phyloP scores from a whole-genome alignment of 805 yeast species.

The Saccharomyces jurei region DNA sequence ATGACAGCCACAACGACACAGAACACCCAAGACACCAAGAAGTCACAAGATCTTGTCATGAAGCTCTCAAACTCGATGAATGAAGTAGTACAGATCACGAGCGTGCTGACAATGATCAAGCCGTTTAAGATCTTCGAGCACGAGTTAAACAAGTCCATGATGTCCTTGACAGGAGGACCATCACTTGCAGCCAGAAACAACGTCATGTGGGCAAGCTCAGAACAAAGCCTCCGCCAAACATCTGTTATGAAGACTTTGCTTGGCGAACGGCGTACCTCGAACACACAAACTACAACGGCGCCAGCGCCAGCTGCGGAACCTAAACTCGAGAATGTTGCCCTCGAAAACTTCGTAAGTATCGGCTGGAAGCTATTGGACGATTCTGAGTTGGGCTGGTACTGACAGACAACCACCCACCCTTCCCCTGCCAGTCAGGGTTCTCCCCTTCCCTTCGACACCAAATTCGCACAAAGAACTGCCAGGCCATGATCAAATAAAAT shows the following conservation, averaged over 20 bases:
- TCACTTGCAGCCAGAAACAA: not conserved
- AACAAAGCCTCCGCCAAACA: not conserved
- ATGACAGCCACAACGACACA: constrained; percentile 17
- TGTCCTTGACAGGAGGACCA: not conserved
- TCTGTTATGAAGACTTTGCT: not conserved
- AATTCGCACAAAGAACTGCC: not conserved
- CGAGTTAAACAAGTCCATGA: constrained; percentile 4
- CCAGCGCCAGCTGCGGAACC: not conserved
- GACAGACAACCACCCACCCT: not conserved
- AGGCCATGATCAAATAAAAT: not conserved
- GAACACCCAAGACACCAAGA: constrained; percentile 1
- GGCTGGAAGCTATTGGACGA: constrained; percentile 29
- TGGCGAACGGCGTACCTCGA: not conserved
- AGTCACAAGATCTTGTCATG: constrained; percentile 25
- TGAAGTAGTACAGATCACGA: constrained; percentile 27
- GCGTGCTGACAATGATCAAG: constrained; percentile 23
- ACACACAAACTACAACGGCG: not conserved
- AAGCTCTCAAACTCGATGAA: constrained; percentile 28
- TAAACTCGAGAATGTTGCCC: not conserved
- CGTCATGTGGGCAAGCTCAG: not conserved
- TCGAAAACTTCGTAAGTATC: constrained; percentile 13
- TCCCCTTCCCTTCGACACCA: not conserved
- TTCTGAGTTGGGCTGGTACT: constrained; percentile 29
- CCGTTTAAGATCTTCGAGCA: constrained; percentile 26
- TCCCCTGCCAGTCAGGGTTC: not conserved